Base-by-base conservation (phyloP, 345 rosid genomes). In the Camelina laxa region DNA sequence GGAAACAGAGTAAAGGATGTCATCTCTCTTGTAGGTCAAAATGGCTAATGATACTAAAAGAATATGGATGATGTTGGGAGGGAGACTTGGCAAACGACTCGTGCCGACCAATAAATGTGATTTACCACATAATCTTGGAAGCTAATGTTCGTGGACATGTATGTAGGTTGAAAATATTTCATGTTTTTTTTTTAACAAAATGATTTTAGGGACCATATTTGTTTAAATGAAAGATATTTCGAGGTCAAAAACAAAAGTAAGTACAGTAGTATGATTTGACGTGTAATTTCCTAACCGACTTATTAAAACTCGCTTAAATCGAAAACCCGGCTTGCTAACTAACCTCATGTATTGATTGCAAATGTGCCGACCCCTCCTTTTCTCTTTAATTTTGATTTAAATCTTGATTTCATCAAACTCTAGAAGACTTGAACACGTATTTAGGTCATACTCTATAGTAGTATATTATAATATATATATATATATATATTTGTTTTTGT, bases 101-200 rank as follows among this genome's bases (percentile, higher is more conserved):
- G 35, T 62, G 59, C 75, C 70, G 80, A 35, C 75, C 56, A 69
- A 69, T 76, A 69, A 76, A 69, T 76, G 74, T 67, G 55, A 39
- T 59, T 49, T 12, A 17, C 30, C 24, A 9, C 57, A 7, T 65
- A 21, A 56, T 65, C 17, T 12, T 59, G 31, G 16, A 51, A 31
- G 20, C 12, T 15, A 54, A n/a, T 30, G 30, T 57, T 22, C 30
- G 60, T 13, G 16, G 35, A 48, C 59, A 33, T 35, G 3, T 47
- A 33, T 35, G 3, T 47, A 42, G 22, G 4, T 27, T 51, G 27
- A 33, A 33, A 21, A 45, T 35, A 65, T 67, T 20, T 65, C 30
- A 48, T 16, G 44, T 49, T 36, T 58, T 48, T 20, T 6, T 36
- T 62, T 36, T 21, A 36, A 48, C 30, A 17, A 16, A 55, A 65